Conservation (phyloP, 306 rosid genomes). For the Mucuna pruriens region DNA sequence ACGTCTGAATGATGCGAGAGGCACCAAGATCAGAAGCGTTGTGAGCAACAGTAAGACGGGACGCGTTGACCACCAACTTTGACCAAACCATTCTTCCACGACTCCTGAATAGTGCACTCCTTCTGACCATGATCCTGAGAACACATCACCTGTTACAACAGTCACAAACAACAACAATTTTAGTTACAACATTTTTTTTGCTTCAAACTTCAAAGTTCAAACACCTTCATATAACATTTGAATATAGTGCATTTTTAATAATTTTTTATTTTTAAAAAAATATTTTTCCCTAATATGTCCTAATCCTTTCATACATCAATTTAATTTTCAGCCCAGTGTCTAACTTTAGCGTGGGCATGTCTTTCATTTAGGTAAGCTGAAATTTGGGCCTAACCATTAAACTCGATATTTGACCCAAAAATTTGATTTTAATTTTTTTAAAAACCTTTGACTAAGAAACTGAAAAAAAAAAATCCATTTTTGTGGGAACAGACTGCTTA, state of each 20-base stretch:
- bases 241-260: not conserved
- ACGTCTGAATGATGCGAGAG: conserved; percentile 3
- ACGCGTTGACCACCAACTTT: not conserved
- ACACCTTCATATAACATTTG: not conserved
- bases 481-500: not conserved
- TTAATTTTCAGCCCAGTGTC: not conserved
- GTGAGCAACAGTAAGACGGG: not conserved
- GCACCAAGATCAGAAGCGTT: not conserved
- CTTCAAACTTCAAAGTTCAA: not conserved
- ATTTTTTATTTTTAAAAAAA: not conserved
- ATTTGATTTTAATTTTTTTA: not conserved
- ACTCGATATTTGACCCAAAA: not conserved
- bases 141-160: not conserved
- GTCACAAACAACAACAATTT: not conserved
- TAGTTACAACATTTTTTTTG: not conserved
- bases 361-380: not conserved
- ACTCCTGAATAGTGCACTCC: conserved; percentile 6
- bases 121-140: conserved; percentile 8
- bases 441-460: not conserved
- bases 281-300: not conserved
- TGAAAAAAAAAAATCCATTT: too few relatives aligned
- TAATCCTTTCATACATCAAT: not conserved
- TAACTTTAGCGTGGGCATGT: not conserved
- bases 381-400: not conserved
- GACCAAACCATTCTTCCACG: conserved; percentile 3